A percentile compares a stretch with the other conserved stretches of the same genome.
Evolutionary conservation across 2,329 filamentous ascomycete genomes (phyloP).

Genomic region (Colletotrichum aenigma): DNA sequence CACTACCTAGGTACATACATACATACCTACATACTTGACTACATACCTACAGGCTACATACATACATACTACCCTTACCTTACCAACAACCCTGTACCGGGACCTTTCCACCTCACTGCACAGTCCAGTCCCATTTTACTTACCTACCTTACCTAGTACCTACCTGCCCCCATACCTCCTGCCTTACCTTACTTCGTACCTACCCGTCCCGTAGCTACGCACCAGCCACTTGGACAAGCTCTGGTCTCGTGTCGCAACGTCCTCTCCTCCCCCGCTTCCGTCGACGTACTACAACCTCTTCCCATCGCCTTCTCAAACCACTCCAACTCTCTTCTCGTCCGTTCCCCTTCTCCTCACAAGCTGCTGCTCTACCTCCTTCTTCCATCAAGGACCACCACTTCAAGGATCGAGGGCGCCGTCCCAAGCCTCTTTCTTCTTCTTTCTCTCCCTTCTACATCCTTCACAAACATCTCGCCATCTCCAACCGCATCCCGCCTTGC

Average conservation of each 20-base stretch:
- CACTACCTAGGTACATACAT: not conserved
- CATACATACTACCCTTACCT: not conserved
- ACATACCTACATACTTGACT: not conserved
- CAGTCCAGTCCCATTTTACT: not conserved
- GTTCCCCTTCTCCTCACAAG: conserved; percentile 16
- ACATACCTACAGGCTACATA: not conserved
- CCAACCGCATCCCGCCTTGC: conserved; percentile 5
- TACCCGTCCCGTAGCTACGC: conserved; percentile 14
- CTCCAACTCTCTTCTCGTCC: conserved; percentile 17
- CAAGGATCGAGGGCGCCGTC: not conserved
- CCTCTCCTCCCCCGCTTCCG: conserved; percentile 21
- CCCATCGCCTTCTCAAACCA: conserved; percentile 21
- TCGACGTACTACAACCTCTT: conserved; percentile 19
- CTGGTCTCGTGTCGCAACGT: conserved; percentile 24
- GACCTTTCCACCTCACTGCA: not conserved
- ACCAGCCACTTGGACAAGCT: conserved; percentile 23
- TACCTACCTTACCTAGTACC: not conserved
- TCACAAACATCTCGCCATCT: not conserved
- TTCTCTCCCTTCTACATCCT: not conserved
- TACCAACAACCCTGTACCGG: not conserved
- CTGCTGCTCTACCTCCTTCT: conserved; percentile 2
- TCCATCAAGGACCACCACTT: not conserved
- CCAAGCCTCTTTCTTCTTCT: not conserved
- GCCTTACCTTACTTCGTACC: conserved; percentile 7
- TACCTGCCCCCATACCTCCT: not conserved